Percentiles rank a stretch among this genome's conserved stretches.
These are phyloP conservation scores for Cladophialophora chaetospira DNA, from an alignment of 2,329 filamentous ascomycete genomes.

Conservation along the genomic window DNA sequence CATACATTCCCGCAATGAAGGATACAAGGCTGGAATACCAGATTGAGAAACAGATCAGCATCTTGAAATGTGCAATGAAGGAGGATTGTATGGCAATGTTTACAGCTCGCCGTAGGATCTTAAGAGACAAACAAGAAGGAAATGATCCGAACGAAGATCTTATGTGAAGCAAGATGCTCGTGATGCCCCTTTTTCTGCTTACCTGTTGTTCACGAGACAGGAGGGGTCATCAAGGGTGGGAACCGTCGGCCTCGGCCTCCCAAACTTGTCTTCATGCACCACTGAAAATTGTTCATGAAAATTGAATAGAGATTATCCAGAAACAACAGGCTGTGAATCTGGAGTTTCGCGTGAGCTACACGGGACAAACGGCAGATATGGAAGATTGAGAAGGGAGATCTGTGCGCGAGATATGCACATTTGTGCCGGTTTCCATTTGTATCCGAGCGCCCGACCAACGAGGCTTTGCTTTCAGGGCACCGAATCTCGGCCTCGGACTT, in stretches of 20 bases:
- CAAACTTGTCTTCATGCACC: not conserved
- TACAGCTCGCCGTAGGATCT: not conserved
- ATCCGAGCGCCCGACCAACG: too few species aligned
- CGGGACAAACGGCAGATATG: too few species aligned
- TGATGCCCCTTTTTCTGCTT: not conserved
- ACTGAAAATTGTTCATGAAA: too few species aligned
- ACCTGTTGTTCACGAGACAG: not conserved
- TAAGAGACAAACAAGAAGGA: too few species aligned
- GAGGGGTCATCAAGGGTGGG: not conserved
- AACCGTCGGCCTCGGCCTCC: not conserved
- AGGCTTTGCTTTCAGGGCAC: too few species aligned
- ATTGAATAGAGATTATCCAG: too few species aligned
- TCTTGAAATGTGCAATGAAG: not conserved
- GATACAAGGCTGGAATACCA: not conserved
- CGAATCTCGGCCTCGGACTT: too few species aligned
- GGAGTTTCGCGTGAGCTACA: too few species aligned
- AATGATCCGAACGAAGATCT: not conserved
- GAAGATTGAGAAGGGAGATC: too few species aligned
- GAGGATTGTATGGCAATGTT: not conserved
- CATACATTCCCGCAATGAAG: conserved; percentile 2
- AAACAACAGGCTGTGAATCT: too few species aligned
- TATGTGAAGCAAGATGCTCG: not conserved
- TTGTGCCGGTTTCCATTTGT: too few species aligned
- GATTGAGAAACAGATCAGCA: conserved; percentile 5
- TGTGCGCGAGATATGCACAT: too few species aligned